Evolutionary conservation across 2,329 filamentous ascomycete species (phyloP), one percentile per base, ranked within the genome.

Genomic region (Chaetomiaceae sp.): DNA sequence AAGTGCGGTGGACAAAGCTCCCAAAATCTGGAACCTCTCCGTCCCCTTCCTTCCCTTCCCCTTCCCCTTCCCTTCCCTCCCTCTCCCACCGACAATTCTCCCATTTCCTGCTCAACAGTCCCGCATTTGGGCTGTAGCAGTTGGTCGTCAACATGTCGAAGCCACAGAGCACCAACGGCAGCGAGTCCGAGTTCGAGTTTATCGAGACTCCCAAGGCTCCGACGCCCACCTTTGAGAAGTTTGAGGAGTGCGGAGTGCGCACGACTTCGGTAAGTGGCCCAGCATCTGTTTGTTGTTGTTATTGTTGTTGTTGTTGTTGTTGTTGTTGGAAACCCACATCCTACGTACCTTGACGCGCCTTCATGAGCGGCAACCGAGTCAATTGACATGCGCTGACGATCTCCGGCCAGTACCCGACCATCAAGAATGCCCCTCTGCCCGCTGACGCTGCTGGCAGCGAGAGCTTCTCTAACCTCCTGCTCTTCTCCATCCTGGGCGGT

Each of bases 341-440:
- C 37, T 23, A 34, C 20, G 34, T 27, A 47, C 27, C 21, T 18
- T n/a, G n/a, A n/a, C 13, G 48, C 16, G 25, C 38, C 33, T 10
- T 29, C 13, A 13, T n/a, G 14, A 30, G 18, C 41, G 27, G 6
- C 32, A 44, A 30, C 43, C 14, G 37, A 21, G 27, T 21, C 43
- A 53, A 54, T 54, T 51, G 42, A 42, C 46, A 21, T 13, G 2
- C 49, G 16, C 60, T 63, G 41, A 63, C 37, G n/a, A 10, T 36
- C 40, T 18, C 30, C 40, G 21, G 21, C 56, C 66, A 95, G 91
- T 92, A 84, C 66, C 86, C 89, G 29, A 75, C 90, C 57, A 97
- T 97, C 75, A 89, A 95, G 69, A 97, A 97, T 82, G 89, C 85
- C 44, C 90, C 94, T 60, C 83, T 97, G 38, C 94, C 94, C 33